phyloP scores from a whole-genome alignment of 176 grass and related monocot species.

The Cenchrus purpureus region DNA sequence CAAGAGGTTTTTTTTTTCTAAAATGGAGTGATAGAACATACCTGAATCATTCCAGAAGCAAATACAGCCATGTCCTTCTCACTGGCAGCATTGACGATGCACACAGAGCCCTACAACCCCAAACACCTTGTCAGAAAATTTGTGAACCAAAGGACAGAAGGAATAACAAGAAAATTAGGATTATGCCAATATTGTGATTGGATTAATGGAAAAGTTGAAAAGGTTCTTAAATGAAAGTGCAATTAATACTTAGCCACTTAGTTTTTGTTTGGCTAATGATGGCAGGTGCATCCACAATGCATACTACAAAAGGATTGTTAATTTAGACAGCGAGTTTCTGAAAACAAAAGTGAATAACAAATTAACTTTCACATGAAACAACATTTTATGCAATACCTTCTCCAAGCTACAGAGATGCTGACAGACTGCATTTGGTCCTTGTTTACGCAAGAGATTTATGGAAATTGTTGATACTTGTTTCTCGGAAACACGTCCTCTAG shows the following conservation, averaged over 20 bases:
- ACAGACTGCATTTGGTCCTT: conserved; percentile 84
- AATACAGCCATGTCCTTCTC: conserved; percentile 90
- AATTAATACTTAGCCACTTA: conserved; percentile 20
- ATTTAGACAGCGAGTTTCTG: neutral
- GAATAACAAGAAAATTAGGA: conserved; percentile 31
- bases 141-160: conserved; percentile 36
- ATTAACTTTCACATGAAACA: conserved; percentile 7
- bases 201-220: conserved; percentile 16
- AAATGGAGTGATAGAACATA: conserved; percentile 34
- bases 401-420: conserved; percentile 70
- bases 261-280: conserved; percentile 13
- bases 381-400: conserved; percentile 61
- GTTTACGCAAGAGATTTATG: conserved; percentile 77
- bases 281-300: conserved; percentile 27
- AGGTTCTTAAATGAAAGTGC: neutral
- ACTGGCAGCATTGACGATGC: conserved; percentile 89
- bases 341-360: conserved; percentile 3
- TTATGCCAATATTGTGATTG: conserved; percentile 6
- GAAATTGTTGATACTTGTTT: conserved; percentile 87
- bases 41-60: conserved; percentile 97
- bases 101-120: conserved; percentile 73
- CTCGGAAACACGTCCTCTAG: conserved; percentile 63
- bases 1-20: conserved; percentile 35
- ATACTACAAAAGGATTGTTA: neutral
- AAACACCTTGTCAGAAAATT: conserved; percentile 32